These are phyloP conservation scores for Pyrenula massariospora DNA, from an alignment of 495 filamentous ascomycete species.

Conservation along the genomic window DNA sequence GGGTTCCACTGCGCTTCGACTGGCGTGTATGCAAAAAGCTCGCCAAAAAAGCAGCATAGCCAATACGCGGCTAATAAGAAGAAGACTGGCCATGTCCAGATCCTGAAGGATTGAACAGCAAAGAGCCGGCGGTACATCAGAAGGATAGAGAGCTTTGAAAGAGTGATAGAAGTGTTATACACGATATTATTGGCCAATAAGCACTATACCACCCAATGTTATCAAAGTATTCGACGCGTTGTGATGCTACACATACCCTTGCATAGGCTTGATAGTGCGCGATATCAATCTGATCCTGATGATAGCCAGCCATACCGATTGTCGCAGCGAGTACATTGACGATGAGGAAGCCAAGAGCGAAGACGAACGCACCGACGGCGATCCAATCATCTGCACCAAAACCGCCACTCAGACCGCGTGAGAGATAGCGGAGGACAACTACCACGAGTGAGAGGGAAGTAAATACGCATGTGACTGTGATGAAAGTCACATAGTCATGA, in stretches of 20 bases:
- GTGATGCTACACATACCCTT: neutral
- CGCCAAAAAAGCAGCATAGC: slow-evolving; percentile 1
- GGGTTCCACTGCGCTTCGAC: slow-evolving; percentile 6
- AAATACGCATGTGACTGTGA: neutral
- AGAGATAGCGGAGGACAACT: neutral
- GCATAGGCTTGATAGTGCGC: neutral
- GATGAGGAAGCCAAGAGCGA: neutral
- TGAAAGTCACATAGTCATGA: neutral
- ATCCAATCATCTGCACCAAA: neutral
- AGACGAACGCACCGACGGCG: neutral
- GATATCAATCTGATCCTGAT: neutral
- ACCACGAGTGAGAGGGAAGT: neutral
- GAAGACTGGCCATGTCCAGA: slow-evolving; percentile 2
- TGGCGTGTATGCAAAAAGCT: slow-evolving; percentile 1
- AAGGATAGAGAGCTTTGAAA: slow-evolving; percentile 3
- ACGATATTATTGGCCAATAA: neutral
- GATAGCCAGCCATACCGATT: neutral
- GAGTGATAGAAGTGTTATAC: slow-evolving; percentile 1
- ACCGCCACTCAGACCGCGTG: neutral
- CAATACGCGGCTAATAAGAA: slow-evolving; percentile 1
- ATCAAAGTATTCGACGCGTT: neutral
- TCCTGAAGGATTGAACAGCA: slow-evolving; percentile 1
- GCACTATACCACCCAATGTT: neutral
- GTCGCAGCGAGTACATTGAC: neutral
- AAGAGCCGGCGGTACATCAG: slow-evolving; percentile 4